These are phyloP conservation scores for Leishmania lainsoni DNA, from an alignment of 208 protist genomes.

Conservation along the genomic window DNA sequence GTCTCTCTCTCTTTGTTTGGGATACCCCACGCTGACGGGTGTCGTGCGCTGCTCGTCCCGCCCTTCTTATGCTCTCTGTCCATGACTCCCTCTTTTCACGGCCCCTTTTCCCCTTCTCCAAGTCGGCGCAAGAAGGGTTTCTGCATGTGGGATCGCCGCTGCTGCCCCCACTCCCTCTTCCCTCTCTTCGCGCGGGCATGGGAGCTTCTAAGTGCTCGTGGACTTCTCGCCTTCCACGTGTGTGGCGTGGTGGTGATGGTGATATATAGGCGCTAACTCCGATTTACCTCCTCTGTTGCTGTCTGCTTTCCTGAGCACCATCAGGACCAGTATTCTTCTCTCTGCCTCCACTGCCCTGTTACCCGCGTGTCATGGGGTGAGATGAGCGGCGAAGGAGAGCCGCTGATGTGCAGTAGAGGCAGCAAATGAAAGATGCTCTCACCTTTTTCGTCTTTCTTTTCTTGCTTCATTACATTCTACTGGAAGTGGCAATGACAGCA, in stretches of 20 bases:
- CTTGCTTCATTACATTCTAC: not conserved
- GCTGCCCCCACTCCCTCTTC: not conserved
- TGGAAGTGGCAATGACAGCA: not conserved
- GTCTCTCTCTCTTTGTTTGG: not conserved
- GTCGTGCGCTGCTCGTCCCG: not conserved
- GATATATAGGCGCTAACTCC: not conserved
- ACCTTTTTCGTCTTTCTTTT: not conserved
- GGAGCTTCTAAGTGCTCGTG: not conserved
- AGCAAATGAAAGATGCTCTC: not conserved
- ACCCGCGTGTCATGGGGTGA: not conserved
- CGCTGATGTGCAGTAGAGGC: not conserved
- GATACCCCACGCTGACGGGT: not conserved
- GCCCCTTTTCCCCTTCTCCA: not conserved
- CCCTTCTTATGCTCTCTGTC: not conserved
- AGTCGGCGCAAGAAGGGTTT: not conserved
- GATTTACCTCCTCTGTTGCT: not conserved
- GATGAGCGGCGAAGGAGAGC: not conserved
- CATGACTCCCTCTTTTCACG: not conserved
- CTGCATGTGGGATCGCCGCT: not conserved
- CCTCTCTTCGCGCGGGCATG: not conserved
- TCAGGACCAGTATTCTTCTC: not conserved
- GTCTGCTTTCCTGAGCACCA: not conserved
- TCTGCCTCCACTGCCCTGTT: not conserved
- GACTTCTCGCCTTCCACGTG: not conserved
- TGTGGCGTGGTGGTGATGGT: not conserved